A percentile compares a stretch with the other conserved stretches of the same genome.
phyloP scores from a whole-genome alignment of 805 yeast species.

The Millerozyma miso region DNA sequence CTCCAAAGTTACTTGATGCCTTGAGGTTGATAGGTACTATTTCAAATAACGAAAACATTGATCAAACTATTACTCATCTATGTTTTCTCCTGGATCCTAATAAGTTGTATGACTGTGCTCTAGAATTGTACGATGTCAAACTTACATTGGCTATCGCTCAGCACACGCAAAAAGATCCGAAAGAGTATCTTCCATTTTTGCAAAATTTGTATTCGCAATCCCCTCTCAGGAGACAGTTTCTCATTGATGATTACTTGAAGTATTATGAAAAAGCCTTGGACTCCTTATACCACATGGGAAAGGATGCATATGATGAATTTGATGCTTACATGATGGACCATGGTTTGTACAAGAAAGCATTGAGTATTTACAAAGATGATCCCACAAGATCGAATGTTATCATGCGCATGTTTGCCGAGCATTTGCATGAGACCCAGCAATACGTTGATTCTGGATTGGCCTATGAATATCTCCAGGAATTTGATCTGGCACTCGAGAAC shows the following conservation, averaged over 20 bases:
- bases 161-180: conserved; percentile 96
- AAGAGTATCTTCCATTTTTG: conserved; percentile 90
- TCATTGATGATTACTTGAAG: conserved; percentile 76
- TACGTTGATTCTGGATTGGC: conserved; percentile 75
- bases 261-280: conserved; percentile 63
- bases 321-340: conserved; percentile 67
- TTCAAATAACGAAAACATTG: conserved; percentile 41
- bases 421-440: conserved; percentile 51
- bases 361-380: conserved; percentile 58
- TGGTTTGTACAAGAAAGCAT: conserved; percentile 64
- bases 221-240: conserved; percentile 62
- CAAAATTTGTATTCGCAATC: conserved; percentile 70
- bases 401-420: conserved; percentile 57
- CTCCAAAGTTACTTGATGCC: conserved; percentile 80
- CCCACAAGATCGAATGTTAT: conserved; percentile 50
- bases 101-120: conserved; percentile 69
- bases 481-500: conserved; percentile 61
- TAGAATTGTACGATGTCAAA: conserved; percentile 78
- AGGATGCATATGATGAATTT: conserved; percentile 46
- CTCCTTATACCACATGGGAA: conserved; percentile 52
- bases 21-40: conserved; percentile 56
- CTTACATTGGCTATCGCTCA: conserved; percentile 85
- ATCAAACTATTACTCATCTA: conserved; percentile 69
- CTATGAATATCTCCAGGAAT: conserved; percentile 62
- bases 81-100: conserved; percentile 91